phyloP scores from a whole-genome alignment of 192 early-diverging fungal genomes.

The Coemansia sp. region DNA sequence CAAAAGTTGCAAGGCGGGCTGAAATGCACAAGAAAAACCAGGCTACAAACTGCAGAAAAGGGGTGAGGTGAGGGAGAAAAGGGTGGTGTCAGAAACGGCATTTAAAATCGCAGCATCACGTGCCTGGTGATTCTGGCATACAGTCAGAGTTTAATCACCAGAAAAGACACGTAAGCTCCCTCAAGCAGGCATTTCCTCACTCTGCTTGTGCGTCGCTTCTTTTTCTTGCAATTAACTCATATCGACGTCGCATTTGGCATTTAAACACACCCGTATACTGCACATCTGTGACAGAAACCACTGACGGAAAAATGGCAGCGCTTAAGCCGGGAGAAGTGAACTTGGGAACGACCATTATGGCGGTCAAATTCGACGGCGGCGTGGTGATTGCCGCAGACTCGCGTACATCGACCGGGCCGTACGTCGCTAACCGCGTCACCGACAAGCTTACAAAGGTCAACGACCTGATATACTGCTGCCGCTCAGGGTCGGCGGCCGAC shows the following conservation, averaged over 20 bases:
- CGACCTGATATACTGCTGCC: constrained; percentile 96
- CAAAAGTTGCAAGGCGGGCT: not conserved
- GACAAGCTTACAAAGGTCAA: constrained; percentile 97
- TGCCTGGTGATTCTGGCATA: not conserved
- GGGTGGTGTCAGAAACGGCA: not conserved
- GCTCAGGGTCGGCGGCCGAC: constrained; percentile 96
- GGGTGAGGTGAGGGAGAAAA: not conserved
- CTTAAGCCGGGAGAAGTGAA: constrained; percentile 95
- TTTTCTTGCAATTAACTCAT: not conserved
- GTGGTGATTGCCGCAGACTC: constrained; percentile 98
- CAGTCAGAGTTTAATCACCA: not conserved
- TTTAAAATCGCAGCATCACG: not conserved
- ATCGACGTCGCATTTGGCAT: not conserved
- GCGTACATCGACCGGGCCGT: constrained; percentile 92
- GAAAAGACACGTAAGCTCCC: not conserved
- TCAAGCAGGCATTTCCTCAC: not conserved
- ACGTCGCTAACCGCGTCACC: constrained; percentile 96
- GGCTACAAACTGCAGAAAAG: not conserved
- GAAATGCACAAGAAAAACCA: not conserved
- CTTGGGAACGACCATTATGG: constrained; percentile 98
- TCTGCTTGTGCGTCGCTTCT: not conserved
- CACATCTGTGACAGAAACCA: not conserved
- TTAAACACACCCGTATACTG: not conserved
- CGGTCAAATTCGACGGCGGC: constrained; percentile 83
- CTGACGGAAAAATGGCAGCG: constrained; percentile 34